These are phyloP conservation scores for Pneumocystis murina DNA, from an alignment of 1,139 yeast genomes.

Conservation along the genomic window DNA sequence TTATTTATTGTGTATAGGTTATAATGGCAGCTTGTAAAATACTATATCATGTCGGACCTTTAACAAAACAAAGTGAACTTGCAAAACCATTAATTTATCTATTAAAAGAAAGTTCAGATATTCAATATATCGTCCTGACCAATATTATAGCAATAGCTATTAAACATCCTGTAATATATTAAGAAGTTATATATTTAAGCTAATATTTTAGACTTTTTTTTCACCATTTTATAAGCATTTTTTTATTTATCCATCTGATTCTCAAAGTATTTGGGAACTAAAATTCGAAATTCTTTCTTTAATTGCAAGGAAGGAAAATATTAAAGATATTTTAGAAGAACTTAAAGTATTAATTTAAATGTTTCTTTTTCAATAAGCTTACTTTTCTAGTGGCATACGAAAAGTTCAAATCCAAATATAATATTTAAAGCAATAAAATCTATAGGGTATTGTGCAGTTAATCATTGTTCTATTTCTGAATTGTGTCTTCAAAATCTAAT, in stretches of 20 bases:
- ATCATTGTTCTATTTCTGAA: slow-evolving; percentile 20
- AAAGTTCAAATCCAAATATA: slow-evolving; percentile 26
- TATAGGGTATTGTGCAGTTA: slow-evolving; percentile 37
- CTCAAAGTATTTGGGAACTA: slow-evolving; percentile 30
- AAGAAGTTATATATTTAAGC: slow-evolving; percentile 9
- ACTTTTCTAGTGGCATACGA: slow-evolving; percentile 30
- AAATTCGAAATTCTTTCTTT: slow-evolving; percentile 54
- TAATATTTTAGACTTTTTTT: slow-evolving; percentile 24
- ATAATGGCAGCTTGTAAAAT: slow-evolving; percentile 48
- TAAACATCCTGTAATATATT: slow-evolving; percentile 23
- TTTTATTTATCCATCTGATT: slow-evolving; percentile 46
- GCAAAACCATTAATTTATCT: slow-evolving; percentile 37
- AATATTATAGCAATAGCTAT: slow-evolving; percentile 25
- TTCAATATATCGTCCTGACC: slow-evolving; percentile 24
- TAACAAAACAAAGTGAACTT: slow-evolving; percentile 29
- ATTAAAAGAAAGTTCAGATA: slow-evolving; percentile 24
- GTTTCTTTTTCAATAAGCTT: slow-evolving; percentile 25
- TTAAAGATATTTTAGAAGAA: slow-evolving; percentile 44
- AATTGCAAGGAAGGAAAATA: slow-evolving; percentile 39
- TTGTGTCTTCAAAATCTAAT: slow-evolving; percentile 9
- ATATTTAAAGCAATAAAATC: slow-evolving; percentile 46
- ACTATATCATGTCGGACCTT: slow-evolving; percentile 39
- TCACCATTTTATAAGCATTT: slow-evolving; percentile 37
- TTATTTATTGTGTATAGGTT: slow-evolving; percentile 23
- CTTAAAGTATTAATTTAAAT: slow-evolving; percentile 21